Evolutionary conservation across 306 rosid species (phyloP), one percentile per base, ranked within the genome.

Genomic region (Cucurbita argyrosperma): DNA sequence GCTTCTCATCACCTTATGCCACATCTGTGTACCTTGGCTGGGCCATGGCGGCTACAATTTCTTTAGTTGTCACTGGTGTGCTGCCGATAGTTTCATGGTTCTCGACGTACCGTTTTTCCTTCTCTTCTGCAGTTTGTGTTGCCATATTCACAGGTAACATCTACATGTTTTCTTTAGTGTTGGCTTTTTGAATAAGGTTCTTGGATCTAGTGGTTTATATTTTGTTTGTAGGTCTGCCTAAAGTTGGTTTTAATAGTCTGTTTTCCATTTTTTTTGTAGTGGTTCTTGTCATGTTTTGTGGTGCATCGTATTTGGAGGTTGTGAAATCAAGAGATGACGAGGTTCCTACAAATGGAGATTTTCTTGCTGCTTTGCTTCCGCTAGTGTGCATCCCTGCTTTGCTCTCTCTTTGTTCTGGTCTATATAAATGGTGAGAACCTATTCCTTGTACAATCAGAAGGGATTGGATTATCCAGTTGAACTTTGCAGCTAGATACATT

Each of bases 331-430:
- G 96, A 80, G 90, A 85, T 75, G 88, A 83, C 66, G 82, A 83
- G 68, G 83, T 82, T 85, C 96, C 99, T 60, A 88, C 99, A 15
- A 77, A 80, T 78, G 92, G 87, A 79, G 99, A 95, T 76, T 95
- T 95, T 79, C 90, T 95, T 80, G 99, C 99, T 76, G 99, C 99
- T 66, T 84, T 95, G 75, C 97, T 95, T 85, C 99, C 99, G 75
- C 83, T 95, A 75, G 76, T 89, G 79, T 91, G 96, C 80, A 85
- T 90, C 86, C 99, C 99, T 55, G 99, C 99, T 54, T 59, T 95
- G 78, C 90, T 95, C 67, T 95, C 96, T 64, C 99, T 95, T 74
- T 88, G 91, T 80, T 91, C 92, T 53, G 99, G 99, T 59, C 77
- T 95, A 67, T 86, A 89, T 79, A 95, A 95, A 84, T 95, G 99